Conservation (phyloP, 208 protist species). For the Sergeia podlipaevii region DNA sequence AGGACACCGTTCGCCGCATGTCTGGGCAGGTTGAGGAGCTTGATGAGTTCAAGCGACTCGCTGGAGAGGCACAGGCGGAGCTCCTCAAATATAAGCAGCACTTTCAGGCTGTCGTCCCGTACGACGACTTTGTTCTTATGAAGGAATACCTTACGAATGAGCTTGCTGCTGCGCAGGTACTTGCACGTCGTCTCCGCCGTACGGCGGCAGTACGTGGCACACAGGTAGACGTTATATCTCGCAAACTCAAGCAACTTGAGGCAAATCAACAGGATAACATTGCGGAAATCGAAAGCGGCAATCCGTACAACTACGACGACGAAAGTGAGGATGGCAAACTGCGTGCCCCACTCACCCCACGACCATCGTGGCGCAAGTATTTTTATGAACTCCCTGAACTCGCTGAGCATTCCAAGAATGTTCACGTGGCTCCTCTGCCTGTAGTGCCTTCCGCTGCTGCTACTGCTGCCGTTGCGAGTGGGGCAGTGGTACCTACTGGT, state of each 20-base stretch:
- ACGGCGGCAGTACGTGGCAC: constrained; percentile 72
- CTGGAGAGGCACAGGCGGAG: constrained; percentile 72
- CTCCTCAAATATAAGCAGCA: constrained; percentile 63
- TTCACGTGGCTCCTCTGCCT: constrained; percentile 15
- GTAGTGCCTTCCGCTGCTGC: background rate
- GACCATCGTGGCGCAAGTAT: constrained; percentile 57
- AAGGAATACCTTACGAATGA: constrained; percentile 65
- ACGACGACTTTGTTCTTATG: constrained; percentile 60
- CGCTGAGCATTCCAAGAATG: constrained; percentile 19
- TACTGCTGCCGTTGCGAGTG: constrained; percentile 6
- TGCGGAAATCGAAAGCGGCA: background rate
- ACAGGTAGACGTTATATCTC: constrained; percentile 70
- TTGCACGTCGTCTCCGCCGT: constrained; percentile 59
- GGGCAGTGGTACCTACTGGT: too few relatives aligned
- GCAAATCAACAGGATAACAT: constrained; percentile 25
- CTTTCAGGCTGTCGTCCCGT: constrained; percentile 61
- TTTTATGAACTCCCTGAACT: constrained; percentile 36
- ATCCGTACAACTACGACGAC: background rate
- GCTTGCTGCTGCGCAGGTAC: constrained; percentile 36
- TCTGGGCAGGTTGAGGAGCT: constrained; percentile 60
- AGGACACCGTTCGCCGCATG: constrained; percentile 34
- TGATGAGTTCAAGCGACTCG: constrained; percentile 72
- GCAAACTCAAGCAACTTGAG: constrained; percentile 47
- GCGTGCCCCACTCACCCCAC: constrained; percentile 48
- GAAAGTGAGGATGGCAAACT: background rate